Conservation (phyloP, 352 stramenopile species). For the Globisporangium radiosum region DNA sequence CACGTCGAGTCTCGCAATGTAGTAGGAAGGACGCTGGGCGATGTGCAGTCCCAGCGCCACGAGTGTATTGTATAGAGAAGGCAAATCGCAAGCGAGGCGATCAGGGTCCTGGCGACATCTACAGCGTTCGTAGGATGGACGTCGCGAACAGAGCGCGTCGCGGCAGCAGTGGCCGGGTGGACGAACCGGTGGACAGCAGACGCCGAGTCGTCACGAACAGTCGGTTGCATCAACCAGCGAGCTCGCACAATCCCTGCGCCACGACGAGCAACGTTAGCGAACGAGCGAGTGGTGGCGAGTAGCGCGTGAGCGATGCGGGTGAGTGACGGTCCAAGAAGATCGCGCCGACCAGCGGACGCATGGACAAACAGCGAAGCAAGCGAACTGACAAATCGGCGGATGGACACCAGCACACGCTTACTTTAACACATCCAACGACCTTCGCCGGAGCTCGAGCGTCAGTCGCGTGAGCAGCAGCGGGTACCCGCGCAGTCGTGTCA, state of each 20-base stretch:
- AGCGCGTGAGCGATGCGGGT: not conserved
- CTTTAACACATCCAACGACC: constrained; percentile 10
- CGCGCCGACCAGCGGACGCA: not conserved
- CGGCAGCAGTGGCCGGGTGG: too few species aligned
- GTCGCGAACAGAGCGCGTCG: too few species aligned
- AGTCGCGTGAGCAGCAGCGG: constrained; percentile 20
- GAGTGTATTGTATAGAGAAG: not conserved
- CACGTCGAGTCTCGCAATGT: constrained; percentile 14
- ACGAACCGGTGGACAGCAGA: not conserved
- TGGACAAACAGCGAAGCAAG: not conserved
- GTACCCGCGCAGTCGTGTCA: constrained; percentile 27
- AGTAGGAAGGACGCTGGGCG: not conserved
- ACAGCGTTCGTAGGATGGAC: not conserved
- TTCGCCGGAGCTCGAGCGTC: constrained; percentile 13
- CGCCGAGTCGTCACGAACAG: not conserved
- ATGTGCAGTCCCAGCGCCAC: too few species aligned
- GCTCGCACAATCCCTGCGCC: constrained; percentile 13
- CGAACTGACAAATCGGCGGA: too few species aligned
- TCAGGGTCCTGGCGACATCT: not conserved
- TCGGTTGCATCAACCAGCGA: too few species aligned
- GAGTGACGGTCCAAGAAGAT: too few species aligned
- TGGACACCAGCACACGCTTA: constrained; percentile 6
- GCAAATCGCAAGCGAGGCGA: not conserved
- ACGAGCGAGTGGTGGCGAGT: not conserved
- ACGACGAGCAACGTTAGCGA: constrained; percentile 7